These are phyloP conservation scores for Aegilops sharonensis DNA, from an alignment of 176 grass and related monocot genomes.

Conservation along the genomic window DNA sequence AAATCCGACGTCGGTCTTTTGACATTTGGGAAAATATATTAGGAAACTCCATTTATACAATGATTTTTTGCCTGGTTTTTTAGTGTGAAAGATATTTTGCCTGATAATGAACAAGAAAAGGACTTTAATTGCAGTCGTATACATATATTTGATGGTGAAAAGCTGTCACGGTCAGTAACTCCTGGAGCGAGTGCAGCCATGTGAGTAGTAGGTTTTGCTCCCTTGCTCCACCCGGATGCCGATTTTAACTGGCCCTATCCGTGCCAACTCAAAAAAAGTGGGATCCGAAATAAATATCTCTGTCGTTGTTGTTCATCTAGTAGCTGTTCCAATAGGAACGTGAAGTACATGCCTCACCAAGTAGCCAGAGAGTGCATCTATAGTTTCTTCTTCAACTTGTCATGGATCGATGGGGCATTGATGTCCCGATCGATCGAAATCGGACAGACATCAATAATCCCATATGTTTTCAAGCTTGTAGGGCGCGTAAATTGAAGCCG, in stretches of 20 bases:
- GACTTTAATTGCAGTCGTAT: neutral
- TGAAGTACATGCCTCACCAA: neutral
- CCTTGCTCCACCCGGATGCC: neutral
- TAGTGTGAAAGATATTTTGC: too few relatives aligned
- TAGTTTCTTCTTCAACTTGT: slow-evolving; percentile 23
- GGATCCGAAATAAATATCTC: slow-evolving; percentile 1
- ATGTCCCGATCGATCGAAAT: neutral
- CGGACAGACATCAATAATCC: neutral
- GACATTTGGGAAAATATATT: too few relatives aligned
- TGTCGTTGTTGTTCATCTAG: slow-evolving; percentile 22
- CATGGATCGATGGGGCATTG: neutral
- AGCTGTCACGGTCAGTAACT: slow-evolving; percentile 4
- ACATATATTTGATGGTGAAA: neutral
- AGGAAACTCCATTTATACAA: too few relatives aligned
- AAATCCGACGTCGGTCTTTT: too few relatives aligned
- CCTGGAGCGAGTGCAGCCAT: neutral
- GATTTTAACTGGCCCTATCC: slow-evolving; percentile 6
- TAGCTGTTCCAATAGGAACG: slow-evolving; percentile 22
- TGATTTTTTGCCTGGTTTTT: too few relatives aligned
- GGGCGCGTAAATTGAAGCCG: slow-evolving; percentile 30
- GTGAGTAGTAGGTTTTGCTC: neutral
- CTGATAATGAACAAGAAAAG: neutral
- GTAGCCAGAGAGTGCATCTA: neutral
- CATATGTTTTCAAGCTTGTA: slow-evolving; percentile 24
- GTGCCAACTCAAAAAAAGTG: neutral